phyloP scores from a whole-genome alignment of 2,329 filamentous ascomycete genomes.

The Fusarium lyarnte region DNA sequence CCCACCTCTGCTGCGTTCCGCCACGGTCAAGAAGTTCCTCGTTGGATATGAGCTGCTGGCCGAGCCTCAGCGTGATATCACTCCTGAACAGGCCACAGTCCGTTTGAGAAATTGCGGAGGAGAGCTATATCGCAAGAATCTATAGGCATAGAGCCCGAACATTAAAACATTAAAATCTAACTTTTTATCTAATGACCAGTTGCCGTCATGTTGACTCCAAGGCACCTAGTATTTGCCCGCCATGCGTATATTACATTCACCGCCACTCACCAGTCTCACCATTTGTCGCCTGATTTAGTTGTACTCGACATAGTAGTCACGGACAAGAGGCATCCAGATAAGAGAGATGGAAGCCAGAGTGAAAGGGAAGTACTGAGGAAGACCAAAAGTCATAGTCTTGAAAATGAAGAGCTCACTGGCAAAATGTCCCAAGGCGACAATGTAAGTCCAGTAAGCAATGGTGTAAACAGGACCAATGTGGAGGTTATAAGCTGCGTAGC shows the following conservation, averaged over 20 bases:
- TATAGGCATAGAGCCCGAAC: slow-evolving; percentile 34
- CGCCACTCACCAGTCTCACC: not conserved
- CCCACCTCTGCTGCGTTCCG: slow-evolving; percentile 88
- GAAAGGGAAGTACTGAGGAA: slow-evolving; percentile 66
- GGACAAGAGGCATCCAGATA: slow-evolving; percentile 73
- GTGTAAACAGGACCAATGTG: slow-evolving; percentile 78
- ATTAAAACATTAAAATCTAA: slow-evolving; percentile 4
- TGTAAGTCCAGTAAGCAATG: slow-evolving; percentile 83
- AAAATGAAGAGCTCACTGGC: slow-evolving; percentile 83
- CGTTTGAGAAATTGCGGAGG: slow-evolving; percentile 80
- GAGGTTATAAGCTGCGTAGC: slow-evolving; percentile 88
- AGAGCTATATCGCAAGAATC: slow-evolving; percentile 80
- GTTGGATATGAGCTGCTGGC: slow-evolving; percentile 97
- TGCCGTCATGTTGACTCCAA: not conserved
- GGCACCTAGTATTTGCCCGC: not conserved
- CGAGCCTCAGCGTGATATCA: slow-evolving; percentile 98
- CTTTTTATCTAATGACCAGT: slow-evolving; percentile 24
- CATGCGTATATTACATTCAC: not conserved
- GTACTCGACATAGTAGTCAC: slow-evolving; percentile 71
- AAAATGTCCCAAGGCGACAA: slow-evolving; percentile 81
- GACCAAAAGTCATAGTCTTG: slow-evolving; percentile 74
- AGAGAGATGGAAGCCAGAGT: slow-evolving; percentile 60
- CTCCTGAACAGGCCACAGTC: slow-evolving; percentile 90
- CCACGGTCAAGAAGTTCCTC: slow-evolving; percentile 94
- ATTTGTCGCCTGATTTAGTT: slow-evolving; percentile 33